These are phyloP conservation scores for Chloranthus sessilifolius DNA, from an alignment of 164 flowering plant species.

Conservation along the genomic window DNA sequence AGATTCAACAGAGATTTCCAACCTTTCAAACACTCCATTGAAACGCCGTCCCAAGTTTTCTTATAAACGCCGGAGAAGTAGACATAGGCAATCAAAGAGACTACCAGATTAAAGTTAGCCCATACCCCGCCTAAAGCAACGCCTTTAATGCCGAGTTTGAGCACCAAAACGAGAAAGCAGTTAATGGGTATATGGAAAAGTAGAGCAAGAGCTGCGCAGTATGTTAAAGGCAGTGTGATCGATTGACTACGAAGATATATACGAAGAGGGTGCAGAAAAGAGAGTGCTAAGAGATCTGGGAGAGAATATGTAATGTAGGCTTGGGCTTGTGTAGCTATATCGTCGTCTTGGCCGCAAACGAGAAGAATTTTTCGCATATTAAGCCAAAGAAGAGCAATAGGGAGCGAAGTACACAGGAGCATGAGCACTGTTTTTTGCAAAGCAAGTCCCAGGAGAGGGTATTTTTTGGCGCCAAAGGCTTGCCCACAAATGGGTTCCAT, in stretches of 20 bases:
- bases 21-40: slow-evolving; percentile 34
- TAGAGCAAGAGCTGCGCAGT: slow-evolving; percentile 48
- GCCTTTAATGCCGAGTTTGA: slow-evolving; percentile 54
- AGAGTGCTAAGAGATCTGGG: slow-evolving; percentile 60
- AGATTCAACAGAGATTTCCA: slow-evolving; percentile 47
- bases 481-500: slow-evolving; percentile 93
- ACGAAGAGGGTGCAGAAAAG: slow-evolving; percentile 64
- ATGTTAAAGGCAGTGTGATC: slow-evolving; percentile 62
- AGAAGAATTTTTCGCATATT: slow-evolving; percentile 50
- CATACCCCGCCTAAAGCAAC: slow-evolving; percentile 56
- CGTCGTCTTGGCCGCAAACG: slow-evolving; percentile 46
- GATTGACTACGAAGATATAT: slow-evolving; percentile 67
- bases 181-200: slow-evolving; percentile 68
- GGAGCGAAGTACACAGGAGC: slow-evolving; percentile 43
- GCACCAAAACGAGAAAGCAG: slow-evolving; percentile 46
- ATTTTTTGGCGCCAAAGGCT: slow-evolving; percentile 64
- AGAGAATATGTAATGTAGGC: slow-evolving; percentile 48
- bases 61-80: slow-evolving; percentile 35
- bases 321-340: slow-evolving; percentile 51
- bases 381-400: slow-evolving; percentile 52
- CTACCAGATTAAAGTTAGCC: slow-evolving; percentile 54
- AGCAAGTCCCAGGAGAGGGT: slow-evolving; percentile 53
- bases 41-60: slow-evolving; percentile 53
- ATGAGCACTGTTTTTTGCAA: slow-evolving; percentile 51
- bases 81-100: slow-evolving; percentile 36